Evolutionary conservation across 1,284 basidiomycete species (phyloP).

Genomic region (Pulveroboletus ridleyi): DNA sequence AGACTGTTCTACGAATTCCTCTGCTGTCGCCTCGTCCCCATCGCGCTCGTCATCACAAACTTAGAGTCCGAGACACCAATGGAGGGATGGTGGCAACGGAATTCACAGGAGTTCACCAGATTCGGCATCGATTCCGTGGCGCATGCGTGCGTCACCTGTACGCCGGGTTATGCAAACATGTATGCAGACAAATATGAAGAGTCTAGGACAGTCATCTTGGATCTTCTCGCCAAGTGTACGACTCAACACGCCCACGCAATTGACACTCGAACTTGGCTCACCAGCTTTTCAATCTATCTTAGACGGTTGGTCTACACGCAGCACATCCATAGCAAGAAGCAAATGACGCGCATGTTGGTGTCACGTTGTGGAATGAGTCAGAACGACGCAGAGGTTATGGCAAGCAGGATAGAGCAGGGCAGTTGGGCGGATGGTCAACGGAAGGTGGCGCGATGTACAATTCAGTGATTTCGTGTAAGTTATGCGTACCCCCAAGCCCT

Average conservation of each 20-base stretch:
- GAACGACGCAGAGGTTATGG: conserved; percentile 32
- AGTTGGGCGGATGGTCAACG: conserved; percentile 4
- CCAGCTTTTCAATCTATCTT: conserved; percentile 32
- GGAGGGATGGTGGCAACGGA: conserved; percentile 38
- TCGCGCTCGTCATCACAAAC: conserved; percentile 38
- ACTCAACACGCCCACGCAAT: conserved; percentile 28
- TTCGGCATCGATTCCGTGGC: conserved; percentile 32
- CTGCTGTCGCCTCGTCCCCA: conserved; percentile 36
- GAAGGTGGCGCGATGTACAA: conserved; percentile 22
- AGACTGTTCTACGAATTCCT: conserved; percentile 38
- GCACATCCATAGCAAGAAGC: conserved; percentile 31
- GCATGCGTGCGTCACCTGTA: conserved; percentile 38
- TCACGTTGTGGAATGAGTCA: conserved; percentile 35
- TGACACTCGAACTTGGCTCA: conserved; percentile 36
- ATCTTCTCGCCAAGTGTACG: conserved; percentile 32
- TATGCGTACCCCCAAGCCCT: background rate
- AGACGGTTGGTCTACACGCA: conserved; percentile 30
- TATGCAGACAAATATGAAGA: conserved; percentile 38
- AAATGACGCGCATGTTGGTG: conserved; percentile 34
- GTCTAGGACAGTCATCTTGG: conserved; percentile 33
- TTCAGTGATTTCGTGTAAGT: conserved; percentile 31
- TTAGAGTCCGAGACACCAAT: conserved; percentile 38
- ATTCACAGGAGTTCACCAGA: conserved; percentile 33
- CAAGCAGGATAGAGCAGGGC: conserved; percentile 26
- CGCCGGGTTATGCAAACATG: conserved; percentile 34